Percentiles rank a stretch among this genome's conserved stretches.
Conservation (phyloP, 768 basidiomycete genomes). For the Mycena chlorophos region DNA sequence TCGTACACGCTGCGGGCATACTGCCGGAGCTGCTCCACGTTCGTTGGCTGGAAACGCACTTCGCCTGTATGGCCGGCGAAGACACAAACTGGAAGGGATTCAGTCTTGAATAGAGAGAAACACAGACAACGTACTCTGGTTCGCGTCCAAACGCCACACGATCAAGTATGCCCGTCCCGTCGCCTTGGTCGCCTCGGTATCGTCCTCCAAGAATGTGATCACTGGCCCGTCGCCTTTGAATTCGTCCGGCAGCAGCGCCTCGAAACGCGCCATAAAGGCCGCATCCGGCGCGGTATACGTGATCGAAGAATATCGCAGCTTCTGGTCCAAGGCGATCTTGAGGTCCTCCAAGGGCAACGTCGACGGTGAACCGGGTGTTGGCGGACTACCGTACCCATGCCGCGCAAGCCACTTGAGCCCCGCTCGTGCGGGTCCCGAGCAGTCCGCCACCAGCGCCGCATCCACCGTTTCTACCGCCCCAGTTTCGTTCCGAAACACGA, state of each 20-base stretch:
- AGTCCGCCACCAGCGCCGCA: slow-evolving; percentile 29
- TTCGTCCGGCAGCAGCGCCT: slow-evolving; percentile 19
- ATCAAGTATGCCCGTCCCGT: slow-evolving; percentile 13
- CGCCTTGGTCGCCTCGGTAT: slow-evolving; percentile 5
- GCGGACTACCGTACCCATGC: slow-evolving; percentile 19
- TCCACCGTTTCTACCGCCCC: slow-evolving; percentile 11
- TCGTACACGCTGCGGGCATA: slow-evolving; percentile 11
- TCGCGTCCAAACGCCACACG: slow-evolving; percentile 6
- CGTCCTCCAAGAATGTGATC: slow-evolving; percentile 11
- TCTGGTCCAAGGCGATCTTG: slow-evolving; percentile 25
- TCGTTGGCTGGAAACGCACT: slow-evolving; percentile 9
- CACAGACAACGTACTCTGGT: background rate
- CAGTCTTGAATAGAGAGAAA: background rate
- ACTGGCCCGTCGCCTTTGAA: slow-evolving; percentile 6
- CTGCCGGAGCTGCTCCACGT: slow-evolving; percentile 15
- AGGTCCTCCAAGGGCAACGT: slow-evolving; percentile 17
- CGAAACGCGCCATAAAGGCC: slow-evolving; percentile 10
- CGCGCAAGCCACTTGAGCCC: slow-evolving; percentile 28
- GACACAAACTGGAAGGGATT: slow-evolving; percentile 6
- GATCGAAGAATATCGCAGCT: slow-evolving; percentile 23
- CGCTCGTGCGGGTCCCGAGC: slow-evolving; percentile 28
- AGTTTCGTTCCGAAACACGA: slow-evolving; percentile 14
- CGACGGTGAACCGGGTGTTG: slow-evolving; percentile 5
- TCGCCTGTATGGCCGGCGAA: slow-evolving; percentile 11
- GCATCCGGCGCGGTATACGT: too few species aligned